Base-by-base conservation (phyloP, 495 filamentous ascomycete species). In the Parmelia sp. region DNA sequence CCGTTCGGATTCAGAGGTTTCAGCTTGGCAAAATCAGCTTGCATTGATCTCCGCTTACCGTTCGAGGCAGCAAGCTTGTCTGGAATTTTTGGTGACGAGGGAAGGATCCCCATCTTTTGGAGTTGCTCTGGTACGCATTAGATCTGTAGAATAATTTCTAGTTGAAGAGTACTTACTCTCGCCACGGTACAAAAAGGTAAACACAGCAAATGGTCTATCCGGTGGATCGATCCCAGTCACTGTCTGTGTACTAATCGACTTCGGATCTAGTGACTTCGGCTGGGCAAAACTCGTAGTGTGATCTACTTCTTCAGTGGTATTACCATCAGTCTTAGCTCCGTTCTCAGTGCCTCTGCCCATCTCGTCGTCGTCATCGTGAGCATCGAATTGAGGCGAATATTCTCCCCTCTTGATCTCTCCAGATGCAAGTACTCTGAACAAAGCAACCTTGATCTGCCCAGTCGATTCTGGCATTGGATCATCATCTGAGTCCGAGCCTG, bases 201-300 rank as follows among this genome's bases (percentile, higher is more conserved):
- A 99, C 15, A 89, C 88, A 2, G 94, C 94, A 77, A 96, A 99
- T 21, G 96, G 95, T 74, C 91, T 90, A 61, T 97, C 92, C 31
- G 91, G 90, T 1, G 89, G 87, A 75, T 99, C 94, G 68, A 99
- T 96, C n/a, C 94, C 94, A 29, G 92, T 97, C 23, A 99, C 94
- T 0, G 93, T 97, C 76, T 99, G 94, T 0, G 95, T 97, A 70
- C 92, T 96, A 71, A 99, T 97, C 12, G 89, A 88, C 76, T 96
- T 96, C 2, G 92, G 94, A 77, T 99, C 95, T 35, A 99, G 82
- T 23, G 92, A 87, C 79, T 97, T 99, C 6, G 94, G 95, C 73
- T 97, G 93, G 17, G 95, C 95, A 75, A 99, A 99, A 71, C 94
- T 97, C 31, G 94, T 97, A 53, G 94, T 97, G 75, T 99, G 94